Evolutionary conservation across 306 rosid genomes (phyloP), one percentile per base, ranked within the genome.

Genomic region (Castanea sativa): DNA sequence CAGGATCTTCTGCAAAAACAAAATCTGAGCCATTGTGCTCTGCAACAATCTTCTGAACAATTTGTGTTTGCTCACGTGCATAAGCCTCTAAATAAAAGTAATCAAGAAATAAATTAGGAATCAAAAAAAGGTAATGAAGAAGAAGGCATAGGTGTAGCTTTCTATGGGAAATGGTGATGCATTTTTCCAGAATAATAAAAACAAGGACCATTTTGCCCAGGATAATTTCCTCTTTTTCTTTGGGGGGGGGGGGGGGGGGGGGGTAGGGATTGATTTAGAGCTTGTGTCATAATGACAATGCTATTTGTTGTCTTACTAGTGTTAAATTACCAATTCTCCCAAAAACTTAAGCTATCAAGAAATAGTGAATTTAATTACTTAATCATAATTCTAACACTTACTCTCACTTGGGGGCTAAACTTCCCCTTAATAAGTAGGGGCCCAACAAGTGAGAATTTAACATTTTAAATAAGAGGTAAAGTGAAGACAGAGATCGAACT

Each of bases 11-110:
- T 1, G 97, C 91, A 76, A 84, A 95, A 76, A 91, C 94, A 89
- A 92, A 95, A 88, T 91, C 97, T 2, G 99, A 90, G 75, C 99
- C 99, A 86, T 91, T 85, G 91, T 95, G 99, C 78, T 91, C 90
- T 20, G 90, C 83, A 75, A 83, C 94, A 83, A 95, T 84, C 85
- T 82, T 83, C 88, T 90, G 95, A 83, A 95, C 97, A 78, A 92
- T 91, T 82, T 85, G 87, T 29, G 98, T 91, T 86, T 94, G 99
- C 78, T 94, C 99, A 38, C 88, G 93, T 51, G 99, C 89, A 89
- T 92, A 92, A 67, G 97, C 99, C 89, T 95, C 97, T 94, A 81
- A 58, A 89, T 43, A 53, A 73, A 45, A 82, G 61, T 52, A 20
- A 76, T 69, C 49, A 81, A 67, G 21, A 75, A 73, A 55, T 64